phyloP scores from a whole-genome alignment of 345 rosid species.

The Rhodamnia argentea region DNA sequence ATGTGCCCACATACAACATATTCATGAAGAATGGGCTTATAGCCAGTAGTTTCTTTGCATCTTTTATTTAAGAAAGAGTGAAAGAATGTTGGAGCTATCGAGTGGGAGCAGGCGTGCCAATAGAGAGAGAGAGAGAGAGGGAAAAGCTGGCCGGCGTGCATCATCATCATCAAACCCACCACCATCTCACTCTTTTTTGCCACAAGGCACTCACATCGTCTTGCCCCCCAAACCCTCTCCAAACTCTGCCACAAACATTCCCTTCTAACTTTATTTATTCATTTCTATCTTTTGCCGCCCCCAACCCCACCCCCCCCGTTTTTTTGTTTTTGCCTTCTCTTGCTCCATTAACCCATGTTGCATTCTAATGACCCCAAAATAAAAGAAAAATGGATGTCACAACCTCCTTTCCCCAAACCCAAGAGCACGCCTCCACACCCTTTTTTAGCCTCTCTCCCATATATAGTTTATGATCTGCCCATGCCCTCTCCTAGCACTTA shows the following conservation, averaged over 20 bases:
- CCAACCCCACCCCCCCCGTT: no score
- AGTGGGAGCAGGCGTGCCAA: conserved; percentile 76
- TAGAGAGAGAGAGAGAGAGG: conserved; percentile 6
- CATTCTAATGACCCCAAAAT: neutral
- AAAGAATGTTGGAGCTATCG: conserved; percentile 9
- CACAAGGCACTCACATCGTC: conserved; percentile 26
- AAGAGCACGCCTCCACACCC: conserved; percentile 16
- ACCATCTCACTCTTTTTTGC: conserved; percentile 4
- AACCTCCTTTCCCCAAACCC: conserved; percentile 16
- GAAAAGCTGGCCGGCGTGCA: conserved; percentile 99
- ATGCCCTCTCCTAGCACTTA: neutral
- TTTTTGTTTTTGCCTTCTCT: conserved; percentile 1
- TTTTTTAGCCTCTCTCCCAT: neutral
- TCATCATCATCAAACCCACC: conserved; percentile 62
- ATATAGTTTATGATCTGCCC: neutral
- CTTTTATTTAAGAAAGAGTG: neutral
- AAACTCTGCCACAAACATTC: conserved; percentile 46
- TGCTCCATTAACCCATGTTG: neutral
- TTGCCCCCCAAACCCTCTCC: conserved; percentile 71
- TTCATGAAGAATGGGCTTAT: neutral
- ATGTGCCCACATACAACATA: neutral
- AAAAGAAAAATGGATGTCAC: neutral
- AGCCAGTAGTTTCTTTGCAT: neutral
- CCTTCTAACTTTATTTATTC: conserved; percentile 1
- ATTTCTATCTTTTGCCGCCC: conserved; percentile 1